Conservation (phyloP, 805 yeast species). For the Maudiozyma serrabonitensis region DNA sequence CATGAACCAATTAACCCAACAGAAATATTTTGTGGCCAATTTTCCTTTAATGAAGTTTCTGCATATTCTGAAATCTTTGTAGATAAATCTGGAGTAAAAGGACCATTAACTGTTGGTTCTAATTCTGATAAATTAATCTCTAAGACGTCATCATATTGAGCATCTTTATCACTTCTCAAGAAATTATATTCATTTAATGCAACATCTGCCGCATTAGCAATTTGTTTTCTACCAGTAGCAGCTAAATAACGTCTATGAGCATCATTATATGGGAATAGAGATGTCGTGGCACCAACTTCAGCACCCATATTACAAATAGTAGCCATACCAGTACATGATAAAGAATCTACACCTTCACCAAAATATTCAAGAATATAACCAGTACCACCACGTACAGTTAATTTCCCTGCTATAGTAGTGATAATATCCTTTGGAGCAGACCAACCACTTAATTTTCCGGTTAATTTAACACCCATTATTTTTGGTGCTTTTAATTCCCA, state of each 20-base stretch:
- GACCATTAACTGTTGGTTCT: conserved; percentile 96
- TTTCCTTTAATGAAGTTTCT: conserved; percentile 54
- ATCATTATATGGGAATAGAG: conserved; percentile 88
- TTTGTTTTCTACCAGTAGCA: conserved; percentile 75
- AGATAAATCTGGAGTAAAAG: conserved; percentile 95
- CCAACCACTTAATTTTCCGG: conserved; percentile 89
- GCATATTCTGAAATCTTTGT: conserved; percentile 84
- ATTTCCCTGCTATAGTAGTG: conserved; percentile 79
- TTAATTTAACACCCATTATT: conserved; percentile 84
- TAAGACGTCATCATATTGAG: conserved; percentile 84
- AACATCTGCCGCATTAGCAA: conserved; percentile 72
- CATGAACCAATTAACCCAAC: conserved; percentile 98
- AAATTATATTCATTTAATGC: conserved; percentile 44
- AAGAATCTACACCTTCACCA: conserved; percentile 83
- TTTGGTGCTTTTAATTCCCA: conserved; percentile 99
- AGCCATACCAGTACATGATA: conserved; percentile 98
- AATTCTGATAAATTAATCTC: conserved; percentile 79
- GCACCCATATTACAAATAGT: conserved; percentile 99
- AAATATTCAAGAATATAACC: conserved; percentile 94
- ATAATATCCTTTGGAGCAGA: conserved; percentile 95
- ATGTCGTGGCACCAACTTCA: conserved; percentile 97
- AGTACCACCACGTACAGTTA: conserved; percentile 97
- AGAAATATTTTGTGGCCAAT: conserved; percentile 79
- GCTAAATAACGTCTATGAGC: conserved; percentile 69
- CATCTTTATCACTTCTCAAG: conserved; percentile 77